Conservation (phyloP, 306 rosid species). For the Oemleria cerasiformis region DNA sequence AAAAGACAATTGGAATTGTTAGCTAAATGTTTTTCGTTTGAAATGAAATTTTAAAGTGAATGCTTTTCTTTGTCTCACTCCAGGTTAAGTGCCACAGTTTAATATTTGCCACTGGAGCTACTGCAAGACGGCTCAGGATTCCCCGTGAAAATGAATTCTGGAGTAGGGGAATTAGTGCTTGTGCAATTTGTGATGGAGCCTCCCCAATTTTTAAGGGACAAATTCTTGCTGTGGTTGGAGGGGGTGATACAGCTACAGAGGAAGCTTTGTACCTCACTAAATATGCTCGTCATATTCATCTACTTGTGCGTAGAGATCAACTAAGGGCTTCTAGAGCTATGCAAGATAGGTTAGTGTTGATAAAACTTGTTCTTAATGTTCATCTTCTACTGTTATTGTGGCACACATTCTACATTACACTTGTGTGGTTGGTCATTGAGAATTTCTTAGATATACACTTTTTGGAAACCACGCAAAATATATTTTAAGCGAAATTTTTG, state of each 20-base stretch:
- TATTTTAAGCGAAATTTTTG: neutral
- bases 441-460: neutral
- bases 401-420: neutral
- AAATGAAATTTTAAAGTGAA: neutral
- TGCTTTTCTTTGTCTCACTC: slow-evolving; percentile 9
- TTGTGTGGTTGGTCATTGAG: slow-evolving; percentile 8
- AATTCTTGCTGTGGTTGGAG: slow-evolving; percentile 93
- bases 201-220: slow-evolving; percentile 94
- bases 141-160: slow-evolving; percentile 97
- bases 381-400: slow-evolving; percentile 15
- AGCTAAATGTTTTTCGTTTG: neutral
- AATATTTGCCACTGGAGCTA: slow-evolving; percentile 88
- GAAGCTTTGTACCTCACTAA: slow-evolving; percentile 90
- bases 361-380: slow-evolving; percentile 23
- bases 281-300: slow-evolving; percentile 86
- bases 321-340: slow-evolving; percentile 93
- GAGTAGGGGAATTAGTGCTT: slow-evolving; percentile 98
- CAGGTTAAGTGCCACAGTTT: slow-evolving; percentile 81
- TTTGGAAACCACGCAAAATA: neutral
- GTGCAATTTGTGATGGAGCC: slow-evolving; percentile 98
- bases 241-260: slow-evolving; percentile 97
- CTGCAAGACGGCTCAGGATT: slow-evolving; percentile 77
- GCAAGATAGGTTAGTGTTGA: slow-evolving; percentile 87
- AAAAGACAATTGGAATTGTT: neutral
- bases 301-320: slow-evolving; percentile 82